Conservation (phyloP, 495 filamentous ascomycete species). For the Tetracladium marchalianum region DNA sequence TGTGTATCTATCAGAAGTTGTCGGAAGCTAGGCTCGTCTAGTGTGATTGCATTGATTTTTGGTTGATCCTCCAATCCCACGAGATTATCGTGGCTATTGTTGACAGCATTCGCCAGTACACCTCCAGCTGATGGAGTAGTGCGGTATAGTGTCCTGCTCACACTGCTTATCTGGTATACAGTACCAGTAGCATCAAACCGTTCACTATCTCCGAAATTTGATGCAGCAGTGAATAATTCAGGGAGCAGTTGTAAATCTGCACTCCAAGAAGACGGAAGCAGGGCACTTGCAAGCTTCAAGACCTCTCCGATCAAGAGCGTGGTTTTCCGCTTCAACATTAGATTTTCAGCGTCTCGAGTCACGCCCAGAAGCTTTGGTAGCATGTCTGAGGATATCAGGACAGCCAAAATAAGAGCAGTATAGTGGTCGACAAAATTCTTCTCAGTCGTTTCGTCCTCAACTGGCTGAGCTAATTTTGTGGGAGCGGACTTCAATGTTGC, state of each 20-base stretch:
- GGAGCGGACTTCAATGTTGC: constrained; percentile 68
- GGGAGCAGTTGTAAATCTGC: constrained; percentile 76
- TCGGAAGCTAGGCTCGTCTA: constrained; percentile 85
- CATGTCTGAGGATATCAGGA: constrained; percentile 75
- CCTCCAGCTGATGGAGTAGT: constrained; percentile 43
- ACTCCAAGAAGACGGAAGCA: constrained; percentile 71
- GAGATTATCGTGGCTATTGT: constrained; percentile 30
- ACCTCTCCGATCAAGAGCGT: constrained; percentile 85
- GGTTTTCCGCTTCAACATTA: constrained; percentile 75
- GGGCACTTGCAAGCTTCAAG: constrained; percentile 74
- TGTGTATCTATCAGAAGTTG: constrained; percentile 77
- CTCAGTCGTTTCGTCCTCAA: constrained; percentile 54
- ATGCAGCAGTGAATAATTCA: constrained; percentile 64
- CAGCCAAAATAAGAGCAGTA: constrained; percentile 77
- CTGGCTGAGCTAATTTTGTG: constrained; percentile 25
- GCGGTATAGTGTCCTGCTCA: constrained; percentile 86
- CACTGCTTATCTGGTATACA: constrained; percentile 94
- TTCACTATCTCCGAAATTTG: constrained; percentile 57
- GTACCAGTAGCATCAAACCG: constrained; percentile 73
- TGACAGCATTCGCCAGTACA: constrained; percentile 25
- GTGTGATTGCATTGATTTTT: constrained; percentile 61
- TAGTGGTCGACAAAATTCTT: constrained; percentile 89
- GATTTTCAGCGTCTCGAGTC: constrained; percentile 57
- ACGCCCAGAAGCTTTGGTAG: constrained; percentile 69
- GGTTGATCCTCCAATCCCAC: constrained; percentile 44